Base-by-base conservation (phyloP, 345 rosid species). In the Citrus glauca region DNA sequence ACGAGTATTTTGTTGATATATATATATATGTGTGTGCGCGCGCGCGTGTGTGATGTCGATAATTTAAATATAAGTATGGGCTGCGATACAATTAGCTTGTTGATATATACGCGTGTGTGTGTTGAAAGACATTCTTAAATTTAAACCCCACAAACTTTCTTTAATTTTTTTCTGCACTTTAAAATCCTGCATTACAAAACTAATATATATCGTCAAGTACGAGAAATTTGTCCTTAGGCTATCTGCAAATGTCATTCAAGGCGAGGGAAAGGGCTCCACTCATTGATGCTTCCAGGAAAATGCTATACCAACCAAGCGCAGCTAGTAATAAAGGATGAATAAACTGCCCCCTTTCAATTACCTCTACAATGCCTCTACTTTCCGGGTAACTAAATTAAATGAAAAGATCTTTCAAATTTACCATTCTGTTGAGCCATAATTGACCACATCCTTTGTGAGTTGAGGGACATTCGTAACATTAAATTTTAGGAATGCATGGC, bases 161-260 rank as follows among this genome's bases (percentile, higher is more conserved):
- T 35, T 35, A 35, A 35, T 5, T 35, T 33, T 33, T 33, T 33
- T 33, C 37, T 0, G 6, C 0, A 35, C 37, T 35, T 1, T 35
- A 35, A 35, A 35, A 35, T 35, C 35, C 6, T 33, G 35, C 6
- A 1, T 33, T 33, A 33, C 35, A 33, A 35, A 35, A 35, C 7
- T 35, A 35, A 37, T 7, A 37, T 37, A 37, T 37, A 7, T 37
- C 9, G 32, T 32, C 63, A 65, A 53, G 78, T 45, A 64, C 57
- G 38, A 73, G n/a, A 28, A 33, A 9, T 20, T 45, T 74, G 70
- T 48, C 45, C 55, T 33, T 17, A 20, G 0, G 6, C 48, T 63
- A 30, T 30, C 37, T 8, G 72, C 72, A 42, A 69, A 69, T 74
- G 66, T 28, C 63, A 32, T 71, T 61, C 33, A 45, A 24, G 80